Conservation (phyloP, 192 early-diverging fungal genomes). For the Entomortierella beljakovae region DNA sequence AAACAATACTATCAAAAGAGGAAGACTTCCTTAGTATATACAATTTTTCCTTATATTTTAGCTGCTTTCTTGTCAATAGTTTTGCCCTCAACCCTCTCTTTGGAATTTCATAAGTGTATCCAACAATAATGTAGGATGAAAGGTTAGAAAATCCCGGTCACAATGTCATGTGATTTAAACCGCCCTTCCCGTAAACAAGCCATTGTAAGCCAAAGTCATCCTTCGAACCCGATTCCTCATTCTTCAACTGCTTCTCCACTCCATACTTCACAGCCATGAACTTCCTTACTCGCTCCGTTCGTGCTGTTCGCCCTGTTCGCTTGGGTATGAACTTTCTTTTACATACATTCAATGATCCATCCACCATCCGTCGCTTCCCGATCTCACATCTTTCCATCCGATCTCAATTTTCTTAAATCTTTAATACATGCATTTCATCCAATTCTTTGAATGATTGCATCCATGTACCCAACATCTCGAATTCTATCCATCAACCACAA, state of each 20-base stretch:
- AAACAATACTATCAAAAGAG: too few relatives aligned
- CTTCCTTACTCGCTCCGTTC: conserved; percentile 45
- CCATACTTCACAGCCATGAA: conserved; percentile 22
- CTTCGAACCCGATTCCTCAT: conserved; percentile 6
- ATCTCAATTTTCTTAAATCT: background rate
- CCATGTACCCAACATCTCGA: too few relatives aligned
- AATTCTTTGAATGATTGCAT: background rate
- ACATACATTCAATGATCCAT: background rate
- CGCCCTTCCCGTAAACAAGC: background rate
- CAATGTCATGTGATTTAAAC: too few relatives aligned
- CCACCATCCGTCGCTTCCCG: background rate
- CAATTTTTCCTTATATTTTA: too few relatives aligned
- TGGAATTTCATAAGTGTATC: too few relatives aligned
- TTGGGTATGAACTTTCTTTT: conserved; percentile 31
- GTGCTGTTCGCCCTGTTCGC: conserved; percentile 48
- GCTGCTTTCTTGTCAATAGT: too few relatives aligned
- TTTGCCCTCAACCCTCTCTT: too few relatives aligned
- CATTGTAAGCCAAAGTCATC: background rate
- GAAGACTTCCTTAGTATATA: too few relatives aligned
- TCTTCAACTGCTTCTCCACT: conserved; percentile 16
- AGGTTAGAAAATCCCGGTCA: too few relatives aligned
- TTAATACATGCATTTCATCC: background rate
- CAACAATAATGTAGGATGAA: too few relatives aligned
- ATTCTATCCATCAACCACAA: too few relatives aligned
- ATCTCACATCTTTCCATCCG: background rate